A percentile compares a stretch with the other conserved stretches of the same genome.
These are phyloP conservation scores for Torrubiella hemipterigena DNA, from an alignment of 2,329 filamentous ascomycete species.

Conservation along the genomic window DNA sequence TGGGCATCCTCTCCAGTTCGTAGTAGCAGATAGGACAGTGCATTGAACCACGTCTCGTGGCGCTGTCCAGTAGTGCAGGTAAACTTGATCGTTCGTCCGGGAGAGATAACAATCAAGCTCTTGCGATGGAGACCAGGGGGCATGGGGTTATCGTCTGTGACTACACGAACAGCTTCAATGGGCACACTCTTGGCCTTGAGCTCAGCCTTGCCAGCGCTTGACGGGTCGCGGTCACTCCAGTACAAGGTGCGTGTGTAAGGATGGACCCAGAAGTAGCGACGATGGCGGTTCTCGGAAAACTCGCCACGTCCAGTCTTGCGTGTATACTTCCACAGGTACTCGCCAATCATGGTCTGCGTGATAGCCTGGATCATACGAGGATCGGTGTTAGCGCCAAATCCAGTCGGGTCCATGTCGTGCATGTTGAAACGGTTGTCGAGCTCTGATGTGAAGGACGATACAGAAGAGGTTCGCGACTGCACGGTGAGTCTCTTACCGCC, in stretches of 20 bases:
- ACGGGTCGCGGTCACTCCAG: conserved; percentile 89
- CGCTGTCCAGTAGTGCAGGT: conserved; percentile 88
- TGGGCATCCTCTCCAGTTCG: conserved; percentile 57
- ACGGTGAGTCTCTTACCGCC: conserved; percentile 29
- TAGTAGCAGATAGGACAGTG: conserved; percentile 81
- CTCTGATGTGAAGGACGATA: conserved; percentile 93
- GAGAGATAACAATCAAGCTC: conserved; percentile 82
- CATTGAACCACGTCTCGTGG: conserved; percentile 98
- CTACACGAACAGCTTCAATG: conserved; percentile 85
- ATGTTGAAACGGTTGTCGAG: conserved; percentile 85
- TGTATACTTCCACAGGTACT: conserved; percentile 98
- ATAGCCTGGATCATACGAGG: conserved; percentile 98
- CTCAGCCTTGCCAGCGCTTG: conserved; percentile 63
- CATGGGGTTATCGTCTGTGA: conserved; percentile 89
- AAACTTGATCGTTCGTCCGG: conserved; percentile 81
- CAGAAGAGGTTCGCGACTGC: conserved; percentile 53
- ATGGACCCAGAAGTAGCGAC: conserved; percentile 98
- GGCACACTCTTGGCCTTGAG: conserved; percentile 76
- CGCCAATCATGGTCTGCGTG: conserved; percentile 98
- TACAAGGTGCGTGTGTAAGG: conserved; percentile 93
- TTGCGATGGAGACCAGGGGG: conserved; percentile 90
- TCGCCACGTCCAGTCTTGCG: conserved; percentile 83
- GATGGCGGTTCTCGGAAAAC: conserved; percentile 80
- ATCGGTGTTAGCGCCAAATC: conserved; percentile 65
- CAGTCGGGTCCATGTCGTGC: conserved; percentile 35